A percentile compares a stretch with the other conserved stretches of the same genome.
Conservation (phyloP, 2,329 filamentous ascomycete genomes). For the Aspergillus sp. region DNA sequence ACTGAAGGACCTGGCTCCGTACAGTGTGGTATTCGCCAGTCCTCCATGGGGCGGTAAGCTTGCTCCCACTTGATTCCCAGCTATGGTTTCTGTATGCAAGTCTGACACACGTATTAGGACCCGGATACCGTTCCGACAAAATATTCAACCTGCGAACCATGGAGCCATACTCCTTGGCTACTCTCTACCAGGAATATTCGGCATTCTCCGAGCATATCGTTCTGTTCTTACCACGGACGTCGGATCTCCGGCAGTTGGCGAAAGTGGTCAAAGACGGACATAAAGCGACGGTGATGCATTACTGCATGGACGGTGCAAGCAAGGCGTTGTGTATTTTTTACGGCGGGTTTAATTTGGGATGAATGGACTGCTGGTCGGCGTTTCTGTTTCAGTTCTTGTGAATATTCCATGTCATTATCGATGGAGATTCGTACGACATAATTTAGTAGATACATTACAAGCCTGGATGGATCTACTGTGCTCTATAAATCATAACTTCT, state of each 20-base stretch:
- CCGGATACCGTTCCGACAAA: slow-evolving; percentile 60
- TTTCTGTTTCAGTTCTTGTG: background rate
- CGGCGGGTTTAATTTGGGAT: slow-evolving; percentile 48
- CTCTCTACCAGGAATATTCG: slow-evolving; percentile 62
- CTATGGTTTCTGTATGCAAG: background rate
- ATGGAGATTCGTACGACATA: background rate
- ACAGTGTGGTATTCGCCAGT: slow-evolving; percentile 65
- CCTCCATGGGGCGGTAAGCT: slow-evolving; percentile 69
- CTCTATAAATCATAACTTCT: background rate
- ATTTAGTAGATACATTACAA: background rate
- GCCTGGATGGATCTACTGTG: background rate
- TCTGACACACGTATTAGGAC: slow-evolving; percentile 45
- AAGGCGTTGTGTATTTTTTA: slow-evolving; percentile 67
- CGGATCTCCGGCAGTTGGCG: slow-evolving; percentile 76
- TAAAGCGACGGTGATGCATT: slow-evolving; percentile 77
- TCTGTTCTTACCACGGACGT: slow-evolving; percentile 82
- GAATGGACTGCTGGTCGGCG: slow-evolving; percentile 5
- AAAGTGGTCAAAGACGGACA: slow-evolving; percentile 44
- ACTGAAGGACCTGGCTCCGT: slow-evolving; percentile 47
- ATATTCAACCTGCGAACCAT: slow-evolving; percentile 83
- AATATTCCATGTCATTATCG: background rate
- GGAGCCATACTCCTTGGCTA: slow-evolving; percentile 75
- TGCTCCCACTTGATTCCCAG: background rate
- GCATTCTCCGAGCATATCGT: slow-evolving; percentile 55
- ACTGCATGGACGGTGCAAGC: slow-evolving; percentile 85